These are phyloP conservation scores for Eucalyptus coolabah DNA, from an alignment of 345 rosid genomes.

Conservation along the genomic window DNA sequence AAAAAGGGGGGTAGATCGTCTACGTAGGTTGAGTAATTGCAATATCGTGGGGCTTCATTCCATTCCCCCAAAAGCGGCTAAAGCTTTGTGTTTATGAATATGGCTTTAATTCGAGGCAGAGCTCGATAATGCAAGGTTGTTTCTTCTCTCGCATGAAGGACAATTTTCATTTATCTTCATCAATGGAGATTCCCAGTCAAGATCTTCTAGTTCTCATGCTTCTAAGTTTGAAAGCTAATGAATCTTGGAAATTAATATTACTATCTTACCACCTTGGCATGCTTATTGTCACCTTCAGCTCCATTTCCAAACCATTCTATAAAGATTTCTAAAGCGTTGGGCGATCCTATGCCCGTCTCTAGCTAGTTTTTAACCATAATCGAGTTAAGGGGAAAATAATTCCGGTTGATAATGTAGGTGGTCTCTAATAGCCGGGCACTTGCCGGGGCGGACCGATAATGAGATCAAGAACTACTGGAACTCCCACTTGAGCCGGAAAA, in stretches of 20 bases:
- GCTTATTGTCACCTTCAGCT: neutral
- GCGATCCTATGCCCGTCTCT: neutral
- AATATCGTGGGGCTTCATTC: neutral
- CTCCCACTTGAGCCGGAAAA: constrained; percentile 64
- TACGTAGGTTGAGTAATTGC: neutral
- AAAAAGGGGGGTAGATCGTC: neutral
- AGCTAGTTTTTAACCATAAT: neutral
- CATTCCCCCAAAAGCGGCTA: neutral
- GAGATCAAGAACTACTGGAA: constrained; percentile 94
- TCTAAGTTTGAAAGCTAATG: neutral
- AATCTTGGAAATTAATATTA: neutral
- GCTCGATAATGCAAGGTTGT: neutral
- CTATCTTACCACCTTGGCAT: neutral
- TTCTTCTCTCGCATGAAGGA: neutral
- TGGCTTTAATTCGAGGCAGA: neutral
- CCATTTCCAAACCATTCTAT: neutral
- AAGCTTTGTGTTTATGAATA: neutral
- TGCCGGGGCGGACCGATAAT: constrained; percentile 85
- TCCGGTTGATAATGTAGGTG: constrained; percentile 21
- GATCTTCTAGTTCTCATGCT: neutral
- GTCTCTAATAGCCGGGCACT: constrained; percentile 71
- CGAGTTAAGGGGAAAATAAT: neutral
- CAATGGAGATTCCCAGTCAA: neutral
- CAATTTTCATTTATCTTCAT: neutral
- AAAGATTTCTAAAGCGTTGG: neutral